These are phyloP conservation scores for Syzygium syzygioides DNA, from an alignment of 441 rosid species.

Conservation along the genomic window DNA sequence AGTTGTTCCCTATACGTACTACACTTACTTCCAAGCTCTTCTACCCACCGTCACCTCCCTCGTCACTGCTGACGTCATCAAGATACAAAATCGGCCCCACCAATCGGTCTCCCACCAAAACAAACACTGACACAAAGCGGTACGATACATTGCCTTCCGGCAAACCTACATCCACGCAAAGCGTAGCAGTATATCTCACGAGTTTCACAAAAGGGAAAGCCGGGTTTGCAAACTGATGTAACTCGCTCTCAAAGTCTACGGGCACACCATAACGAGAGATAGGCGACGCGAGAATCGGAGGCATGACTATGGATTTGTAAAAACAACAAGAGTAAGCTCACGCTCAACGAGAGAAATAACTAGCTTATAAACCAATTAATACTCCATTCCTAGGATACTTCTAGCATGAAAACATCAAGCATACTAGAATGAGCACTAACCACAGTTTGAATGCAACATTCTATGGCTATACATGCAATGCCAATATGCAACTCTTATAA, in stretches of 20 bases:
- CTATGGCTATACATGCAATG: too few species aligned
- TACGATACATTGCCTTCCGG: background rate
- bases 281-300: fast-evolving
- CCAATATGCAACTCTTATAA: too few species aligned
- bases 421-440: too few species aligned
- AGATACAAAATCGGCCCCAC: fast-evolving
- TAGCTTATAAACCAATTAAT: background rate
- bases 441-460: too few species aligned
- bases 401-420: too few species aligned
- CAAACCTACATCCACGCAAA: background rate
- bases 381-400: too few species aligned
- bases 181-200: background rate
- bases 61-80: too few species aligned
- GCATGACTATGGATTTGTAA: background rate
- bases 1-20: background rate
- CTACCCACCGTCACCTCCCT: background rate
- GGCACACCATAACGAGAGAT: background rate
- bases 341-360: background rate
- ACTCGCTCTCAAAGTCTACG: background rate
- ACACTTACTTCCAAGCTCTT: background rate
- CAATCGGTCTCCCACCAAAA: background rate
- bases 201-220: background rate
- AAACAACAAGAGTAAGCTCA: background rate
- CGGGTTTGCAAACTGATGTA: background rate
- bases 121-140: background rate